Base-by-base conservation (phyloP, 2,329 filamentous ascomycete genomes). In the Cercospora sp. region DNA sequence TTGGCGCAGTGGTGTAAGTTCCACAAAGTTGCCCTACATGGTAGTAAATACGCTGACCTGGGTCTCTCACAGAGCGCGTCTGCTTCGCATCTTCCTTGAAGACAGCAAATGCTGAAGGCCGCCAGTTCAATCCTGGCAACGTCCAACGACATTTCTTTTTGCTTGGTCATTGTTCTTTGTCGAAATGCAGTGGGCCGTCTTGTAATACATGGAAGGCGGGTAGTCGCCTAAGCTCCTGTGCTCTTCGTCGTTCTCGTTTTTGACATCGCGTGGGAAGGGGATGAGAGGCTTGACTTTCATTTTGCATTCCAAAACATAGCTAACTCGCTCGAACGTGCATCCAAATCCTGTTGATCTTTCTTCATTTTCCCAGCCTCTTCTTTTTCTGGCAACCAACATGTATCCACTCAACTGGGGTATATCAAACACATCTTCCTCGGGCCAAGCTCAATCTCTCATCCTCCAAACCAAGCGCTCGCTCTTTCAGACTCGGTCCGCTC, bases 1-100 rank as follows among this genome's bases (percentile, higher is more conserved):
- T 63, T 63, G 60, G 60, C 60, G 60, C 60, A 63, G 60, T 63
- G 60, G 60, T 63, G 60, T 63, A 24, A 49, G 43, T 59, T 21
- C 7, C 24, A 28, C 10, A 10, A 18, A 0, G 13, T 13, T 16
- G 6, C 53, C 18, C 60, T 21, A n/a, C 37, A n/a, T 3, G 13
- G 3, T 9, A 63, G 18, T 26, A 51, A 28, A 30, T 2, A 18
- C 3, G 5, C 61, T 63, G 8, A 63, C 12, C 21, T 30, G 18
- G n/a, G n/a, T 30, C 5, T n/a, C 9, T 26, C 3, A 26, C 34
- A 53, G 49, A 55, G 61, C 61, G 61, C 61, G 61, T 63, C 61
- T 63, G 61, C 61, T 63, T 63, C 61, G 61, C 61, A 63, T 30
- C 61, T 37, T 16, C 40, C 28, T 28, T 2, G 61, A 24, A 37